Conservation (phyloP, 768 basidiomycete species). For the Boletus vinaceobasis region DNA sequence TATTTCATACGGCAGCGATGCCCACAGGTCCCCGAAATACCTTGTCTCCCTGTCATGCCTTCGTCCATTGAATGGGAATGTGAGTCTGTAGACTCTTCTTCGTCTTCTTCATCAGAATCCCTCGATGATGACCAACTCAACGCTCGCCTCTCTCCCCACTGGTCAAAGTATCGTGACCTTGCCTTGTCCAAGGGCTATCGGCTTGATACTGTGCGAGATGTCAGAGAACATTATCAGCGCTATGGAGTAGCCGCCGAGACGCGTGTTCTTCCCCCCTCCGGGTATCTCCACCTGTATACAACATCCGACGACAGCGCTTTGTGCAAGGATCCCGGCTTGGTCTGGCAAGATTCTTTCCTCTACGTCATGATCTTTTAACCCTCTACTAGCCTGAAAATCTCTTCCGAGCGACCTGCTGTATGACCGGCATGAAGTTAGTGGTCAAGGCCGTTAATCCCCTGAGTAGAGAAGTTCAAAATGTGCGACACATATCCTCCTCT, state of each 20-base stretch:
- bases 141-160: slow-evolving; percentile 55
- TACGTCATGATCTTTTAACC: slow-evolving; percentile 6
- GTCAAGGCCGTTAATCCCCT: slow-evolving; percentile 64
- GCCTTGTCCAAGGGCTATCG: slow-evolving; percentile 53
- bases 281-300: slow-evolving; percentile 33
- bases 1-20: slow-evolving; percentile 13
- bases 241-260: slow-evolving; percentile 23
- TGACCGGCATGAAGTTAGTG: slow-evolving; percentile 52
- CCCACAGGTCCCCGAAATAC: neutral
- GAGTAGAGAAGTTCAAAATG: slow-evolving; percentile 62
- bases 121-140: slow-evolving; percentile 54
- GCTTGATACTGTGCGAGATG: slow-evolving; percentile 68
- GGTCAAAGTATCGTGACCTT: slow-evolving; percentile 51
- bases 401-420: slow-evolving; percentile 59
- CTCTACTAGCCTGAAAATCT: slow-evolving; percentile 60
- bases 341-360: slow-evolving; percentile 30
- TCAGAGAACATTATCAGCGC: slow-evolving; percentile 52
- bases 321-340: slow-evolving; percentile 70
- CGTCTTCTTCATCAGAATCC: slow-evolving; percentile 47
- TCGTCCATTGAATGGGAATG: slow-evolving; percentile 54
- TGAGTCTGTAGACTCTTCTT: slow-evolving; percentile 31
- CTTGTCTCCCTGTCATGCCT: slow-evolving; percentile 61
- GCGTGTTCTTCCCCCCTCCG: slow-evolving; percentile 23
- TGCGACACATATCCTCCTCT: slow-evolving; percentile 52
- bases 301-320: slow-evolving; percentile 53